Evolutionary conservation across 345 rosid genomes (phyloP).

Genomic region (Arabis hirsuta): DNA sequence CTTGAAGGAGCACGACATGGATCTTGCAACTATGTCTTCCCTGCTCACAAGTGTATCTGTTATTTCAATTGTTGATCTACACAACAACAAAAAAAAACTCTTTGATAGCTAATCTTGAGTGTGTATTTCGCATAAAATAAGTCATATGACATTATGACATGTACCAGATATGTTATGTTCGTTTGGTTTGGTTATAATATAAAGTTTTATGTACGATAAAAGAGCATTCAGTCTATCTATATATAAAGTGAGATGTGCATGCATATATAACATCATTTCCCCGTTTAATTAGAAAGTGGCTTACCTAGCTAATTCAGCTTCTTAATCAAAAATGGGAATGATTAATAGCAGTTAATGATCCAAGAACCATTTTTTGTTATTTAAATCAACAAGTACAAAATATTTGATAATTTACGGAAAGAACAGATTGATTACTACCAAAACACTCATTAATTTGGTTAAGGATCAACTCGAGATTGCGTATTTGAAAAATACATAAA

Average conservation of each 20-base stretch:
- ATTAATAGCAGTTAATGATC: no score
- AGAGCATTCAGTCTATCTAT: neutral
- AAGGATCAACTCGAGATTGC: no score
- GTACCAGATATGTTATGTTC: constrained; percentile 18
- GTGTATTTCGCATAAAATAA: constrained; percentile 24
- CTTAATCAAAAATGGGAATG: neutral
- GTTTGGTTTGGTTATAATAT: constrained; percentile 11
- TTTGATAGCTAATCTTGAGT: neutral
- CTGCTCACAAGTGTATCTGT: constrained; percentile 30
- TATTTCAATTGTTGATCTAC: constrained; percentile 26
- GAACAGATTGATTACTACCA: no score
- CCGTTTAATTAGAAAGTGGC: neutral
- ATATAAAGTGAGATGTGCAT: neutral
- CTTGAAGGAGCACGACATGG: constrained; percentile 41
- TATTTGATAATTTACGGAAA: no score
- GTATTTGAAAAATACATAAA: no score
- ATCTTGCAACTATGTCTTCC: constrained; percentile 37
- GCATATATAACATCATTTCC: neutral
- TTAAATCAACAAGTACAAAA: no score
- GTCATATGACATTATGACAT: constrained; percentile 21
- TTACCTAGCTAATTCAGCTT: neutral
- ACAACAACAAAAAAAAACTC: neutral
- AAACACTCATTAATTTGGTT: no score
- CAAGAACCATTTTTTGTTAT: no score
- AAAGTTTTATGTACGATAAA: neutral